Percentiles rank a stretch among this genome's conserved stretches.
These are phyloP conservation scores for Dysphania ambrosioides DNA, from an alignment of 148 eudicot genomes.

Conservation along the genomic window DNA sequence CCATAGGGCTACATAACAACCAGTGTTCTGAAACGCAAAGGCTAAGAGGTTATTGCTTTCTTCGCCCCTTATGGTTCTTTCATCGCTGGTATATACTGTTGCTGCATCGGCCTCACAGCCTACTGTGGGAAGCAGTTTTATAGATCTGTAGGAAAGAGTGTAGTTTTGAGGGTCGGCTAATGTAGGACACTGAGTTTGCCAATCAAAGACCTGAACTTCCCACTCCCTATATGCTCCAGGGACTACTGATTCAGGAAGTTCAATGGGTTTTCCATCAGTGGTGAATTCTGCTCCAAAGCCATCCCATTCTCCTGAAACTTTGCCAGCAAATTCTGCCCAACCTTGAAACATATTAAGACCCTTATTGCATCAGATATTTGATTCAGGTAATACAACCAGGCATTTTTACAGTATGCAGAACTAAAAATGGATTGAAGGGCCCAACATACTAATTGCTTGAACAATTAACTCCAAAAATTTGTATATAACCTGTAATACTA, in stretches of 20 bases:
- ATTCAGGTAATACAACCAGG: not conserved
- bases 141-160: conserved; percentile 43
- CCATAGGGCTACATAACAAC: conserved; percentile 77
- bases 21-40: conserved; percentile 63
- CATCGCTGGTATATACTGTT: conserved; percentile 51
- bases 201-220: conserved; percentile 92
- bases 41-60: conserved; percentile 31
- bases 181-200: conserved; percentile 99
- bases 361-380: not conserved
- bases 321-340: conserved; percentile 70
- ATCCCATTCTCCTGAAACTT: conserved; percentile 98
- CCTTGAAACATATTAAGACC: conserved; percentile 29
- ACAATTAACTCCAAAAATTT: not conserved
- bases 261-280: conserved; percentile 58
- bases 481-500: not conserved
- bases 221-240: conserved; percentile 91
- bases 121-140: conserved; percentile 88
- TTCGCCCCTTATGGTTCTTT: conserved; percentile 39
- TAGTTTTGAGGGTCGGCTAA: conserved; percentile 44
- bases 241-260: conserved; percentile 82
- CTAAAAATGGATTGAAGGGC: not conserved
- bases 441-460: not conserved
- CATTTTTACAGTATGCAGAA: not conserved
- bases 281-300: conserved; percentile 92
- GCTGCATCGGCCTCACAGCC: conserved; percentile 99